Conservation (phyloP, 2,329 filamentous ascomycete genomes). For the Trichoderma polysporum region DNA sequence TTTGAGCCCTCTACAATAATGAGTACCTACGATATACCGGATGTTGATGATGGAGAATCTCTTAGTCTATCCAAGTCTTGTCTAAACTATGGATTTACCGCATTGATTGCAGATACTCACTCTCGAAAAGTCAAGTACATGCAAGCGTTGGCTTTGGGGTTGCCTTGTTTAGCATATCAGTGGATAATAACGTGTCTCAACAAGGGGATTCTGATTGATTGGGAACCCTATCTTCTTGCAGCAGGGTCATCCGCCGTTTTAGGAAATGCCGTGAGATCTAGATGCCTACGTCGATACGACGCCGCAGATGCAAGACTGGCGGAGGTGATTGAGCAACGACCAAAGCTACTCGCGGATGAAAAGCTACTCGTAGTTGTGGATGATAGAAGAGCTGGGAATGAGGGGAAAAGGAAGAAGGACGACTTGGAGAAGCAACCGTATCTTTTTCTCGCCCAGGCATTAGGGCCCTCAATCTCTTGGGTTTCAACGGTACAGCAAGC, state of each 20-base stretch:
- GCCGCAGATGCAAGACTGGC: conserved; percentile 55
- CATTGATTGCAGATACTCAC: conserved; percentile 81
- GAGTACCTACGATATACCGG: conserved; percentile 32
- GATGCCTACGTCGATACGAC: conserved; percentile 63
- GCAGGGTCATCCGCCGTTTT: conserved; percentile 79
- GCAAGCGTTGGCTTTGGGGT: conserved; percentile 84
- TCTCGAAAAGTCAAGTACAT: conserved; percentile 89
- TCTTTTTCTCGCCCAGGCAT: conserved; percentile 73
- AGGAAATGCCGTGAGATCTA: conserved; percentile 73
- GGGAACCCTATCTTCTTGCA: conserved; percentile 79
- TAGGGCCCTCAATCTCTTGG: conserved; percentile 70
- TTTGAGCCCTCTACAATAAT: conserved; percentile 56
- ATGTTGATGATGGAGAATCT: conserved; percentile 31
- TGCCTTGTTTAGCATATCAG: conserved; percentile 79
- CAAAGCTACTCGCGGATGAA: conserved; percentile 62
- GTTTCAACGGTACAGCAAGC: conserved; percentile 68
- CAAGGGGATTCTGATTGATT: conserved; percentile 63
- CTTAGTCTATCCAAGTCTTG: conserved; percentile 57
- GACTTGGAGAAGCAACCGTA: conserved; percentile 60
- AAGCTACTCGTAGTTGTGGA: conserved; percentile 70
- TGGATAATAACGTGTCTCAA: conserved; percentile 76
- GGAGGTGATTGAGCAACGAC: conserved; percentile 58
- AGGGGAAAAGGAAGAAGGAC: conserved; percentile 46
- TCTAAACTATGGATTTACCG: conserved; percentile 68
- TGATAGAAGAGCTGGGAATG: conserved; percentile 55